phyloP scores from a whole-genome alignment of 2,329 filamentous ascomycete genomes.

The Aspergillus melleus region DNA sequence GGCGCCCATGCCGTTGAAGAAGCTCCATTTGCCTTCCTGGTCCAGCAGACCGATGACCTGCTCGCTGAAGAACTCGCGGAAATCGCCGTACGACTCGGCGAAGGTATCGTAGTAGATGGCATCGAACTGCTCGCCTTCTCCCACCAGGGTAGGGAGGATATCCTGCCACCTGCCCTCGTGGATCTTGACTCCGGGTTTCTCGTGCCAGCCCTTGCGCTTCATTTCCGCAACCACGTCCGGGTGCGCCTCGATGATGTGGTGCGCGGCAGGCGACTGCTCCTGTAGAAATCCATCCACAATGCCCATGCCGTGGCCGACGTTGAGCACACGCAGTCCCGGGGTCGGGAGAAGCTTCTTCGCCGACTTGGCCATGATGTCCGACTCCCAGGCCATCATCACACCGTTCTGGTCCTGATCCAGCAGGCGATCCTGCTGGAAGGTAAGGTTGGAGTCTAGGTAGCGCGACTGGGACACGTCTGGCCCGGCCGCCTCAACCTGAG shows the following conservation, averaged over 20 bases:
- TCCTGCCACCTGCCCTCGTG: constrained; percentile 81
- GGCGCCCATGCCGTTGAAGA: constrained; percentile 78
- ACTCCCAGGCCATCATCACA: constrained; percentile 95
- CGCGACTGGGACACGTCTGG: constrained; percentile 60
- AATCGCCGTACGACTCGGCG: constrained; percentile 85
- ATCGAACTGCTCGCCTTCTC: constrained; percentile 71
- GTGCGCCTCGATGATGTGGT: constrained; percentile 87
- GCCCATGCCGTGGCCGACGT: constrained; percentile 89
- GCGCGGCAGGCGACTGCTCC: constrained; percentile 63
- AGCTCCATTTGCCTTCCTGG: constrained; percentile 57
- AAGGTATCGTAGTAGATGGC: constrained; percentile 98
- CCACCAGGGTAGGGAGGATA: constrained; percentile 66
- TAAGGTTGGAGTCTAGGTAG: constrained; percentile 68
- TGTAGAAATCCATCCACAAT: constrained; percentile 80
- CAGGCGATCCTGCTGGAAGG: constrained; percentile 65
- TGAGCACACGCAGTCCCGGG: constrained; percentile 69
- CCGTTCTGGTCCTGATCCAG: constrained; percentile 76
- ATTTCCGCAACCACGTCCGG: constrained; percentile 71
- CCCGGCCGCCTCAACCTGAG: constrained; percentile 15
- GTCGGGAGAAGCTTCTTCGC: constrained; percentile 66
- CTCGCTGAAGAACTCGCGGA: constrained; percentile 85
- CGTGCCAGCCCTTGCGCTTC: constrained; percentile 66
- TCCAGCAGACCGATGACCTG: constrained; percentile 75
- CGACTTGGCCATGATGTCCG: constrained; percentile 77
- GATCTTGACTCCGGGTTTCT: constrained; percentile 59